Evolutionary conservation across 2,329 filamentous ascomycete genomes (phyloP), one percentile per base, ranked within the genome.

Genomic region (Fusarium odoratissimum): DNA sequence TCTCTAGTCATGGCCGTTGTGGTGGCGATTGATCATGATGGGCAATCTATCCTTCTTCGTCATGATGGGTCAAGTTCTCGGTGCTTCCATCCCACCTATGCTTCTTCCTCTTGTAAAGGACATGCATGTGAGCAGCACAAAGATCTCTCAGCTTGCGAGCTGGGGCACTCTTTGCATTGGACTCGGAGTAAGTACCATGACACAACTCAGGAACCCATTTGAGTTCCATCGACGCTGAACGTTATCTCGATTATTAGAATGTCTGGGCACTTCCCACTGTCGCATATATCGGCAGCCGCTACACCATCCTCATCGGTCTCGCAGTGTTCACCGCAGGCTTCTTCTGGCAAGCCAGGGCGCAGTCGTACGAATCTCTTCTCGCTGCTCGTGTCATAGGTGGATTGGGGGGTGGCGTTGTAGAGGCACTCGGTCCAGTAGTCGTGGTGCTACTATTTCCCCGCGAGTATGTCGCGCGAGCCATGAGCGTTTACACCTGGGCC

Each of bases 191-290:
- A 25, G 48, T 35, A 16, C 5, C 5, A 10, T 14, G 1, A 1
- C 5, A 4, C 28, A 17, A 0, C 4, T 3, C 0, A n/a, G 45
- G 2, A 12, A 8, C 9, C 1, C 14, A 16, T 13, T 2, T 5
- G 10, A 31, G 14, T 51, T 35, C 30, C 16, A 21, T 35, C 16
- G 30, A 9, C 48, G n/a, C 48, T 51, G 48, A 48, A 31, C 28
- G 31, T 6, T 8, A 8, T 5, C 21, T n/a, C 14, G 28, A 48
- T 48, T 4, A 4, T 17, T 6, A 35, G 31, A 51, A 51, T 25
- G 1, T 51, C 11, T 51, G 48, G 48, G 48, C 48, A 2, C 48
- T 51, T 0, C 48, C 48, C 4, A 51, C 48, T 2, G 31, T 51
- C n/a, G 48, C 48, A 19, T 51, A 51, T 3, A 35, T 51, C 8